Conservation (phyloP, 179 eudicot genomes). For the Vitellaria paradoxa region DNA sequence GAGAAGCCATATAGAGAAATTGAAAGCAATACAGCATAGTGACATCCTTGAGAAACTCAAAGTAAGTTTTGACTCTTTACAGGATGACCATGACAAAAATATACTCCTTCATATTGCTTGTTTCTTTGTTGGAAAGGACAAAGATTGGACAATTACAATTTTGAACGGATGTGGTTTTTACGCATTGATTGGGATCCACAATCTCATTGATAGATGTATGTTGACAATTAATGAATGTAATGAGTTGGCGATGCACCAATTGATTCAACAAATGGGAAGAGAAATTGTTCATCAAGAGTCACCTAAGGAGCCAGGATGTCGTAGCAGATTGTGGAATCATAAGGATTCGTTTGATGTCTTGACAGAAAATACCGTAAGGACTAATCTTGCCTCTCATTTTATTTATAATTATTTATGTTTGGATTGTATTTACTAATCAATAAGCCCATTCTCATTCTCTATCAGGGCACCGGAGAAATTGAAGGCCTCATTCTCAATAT, state of each 20-base stretch:
- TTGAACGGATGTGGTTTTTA: background rate
- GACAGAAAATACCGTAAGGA: background rate
- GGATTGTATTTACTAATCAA: background rate
- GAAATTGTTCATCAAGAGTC: conserved; percentile 8
- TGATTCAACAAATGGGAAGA: conserved; percentile 11
- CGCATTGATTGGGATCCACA: background rate
- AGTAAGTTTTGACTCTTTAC: conserved; percentile 12
- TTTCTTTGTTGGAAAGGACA: conserved; percentile 6
- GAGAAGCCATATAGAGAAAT: background rate
- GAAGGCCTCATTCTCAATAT: conserved; percentile 4
- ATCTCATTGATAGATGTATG: background rate
- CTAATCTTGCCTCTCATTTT: background rate
- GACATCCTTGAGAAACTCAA: conserved; percentile 7
- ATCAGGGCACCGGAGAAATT: conserved; percentile 9
- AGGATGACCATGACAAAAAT: conserved; percentile 7
- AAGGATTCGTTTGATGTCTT: background rate
- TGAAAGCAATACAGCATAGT: background rate
- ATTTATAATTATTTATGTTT: background rate
- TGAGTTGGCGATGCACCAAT: background rate
- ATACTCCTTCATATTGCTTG: conserved; percentile 15
- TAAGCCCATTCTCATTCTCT: background rate
- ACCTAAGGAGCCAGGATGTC: background rate
- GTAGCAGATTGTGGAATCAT: conserved; percentile 9
- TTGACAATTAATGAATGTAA: background rate
- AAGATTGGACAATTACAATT: background rate